Base-by-base conservation (phyloP, 2,329 filamentous ascomycete species). In the Epichloe hybrida region DNA sequence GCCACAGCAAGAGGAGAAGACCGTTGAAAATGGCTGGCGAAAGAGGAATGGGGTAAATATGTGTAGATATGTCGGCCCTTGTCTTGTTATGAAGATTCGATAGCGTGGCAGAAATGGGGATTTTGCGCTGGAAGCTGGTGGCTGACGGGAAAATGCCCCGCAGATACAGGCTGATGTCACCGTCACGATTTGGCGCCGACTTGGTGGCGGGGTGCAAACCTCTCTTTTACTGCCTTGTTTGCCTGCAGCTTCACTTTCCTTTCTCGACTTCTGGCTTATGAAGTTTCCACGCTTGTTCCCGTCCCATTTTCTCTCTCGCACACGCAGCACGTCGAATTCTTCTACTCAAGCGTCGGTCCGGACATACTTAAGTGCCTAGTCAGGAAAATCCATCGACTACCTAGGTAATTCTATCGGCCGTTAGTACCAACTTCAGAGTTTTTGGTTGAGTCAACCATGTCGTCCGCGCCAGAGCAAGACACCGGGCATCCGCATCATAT, bases 401-500 rank as follows among this genome's bases (percentile, higher is more conserved):
- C 31, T 31, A 31, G 31, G 31, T 9, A 42, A 31, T 23, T 37
- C 20, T 27, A 23, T 21, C 35, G 8, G 35, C 21, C 34, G 31
- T 31, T 31, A 11, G 31, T 37, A n/a, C 13, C 31, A 23, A 21
- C 43, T 20, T 17, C 17, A 13, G 9, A 37, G 44, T 46, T 35
- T 34, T 21, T 7, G 11, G 8, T 15, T 13, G 40, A 17, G 20
- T 31, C 37, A 11, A 45, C n/a, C 21, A 55, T 51, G 46, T 48
- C 50, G 5, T 62, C 72, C 39, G 63, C 62, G 46, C 62, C 71
- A 39, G 53, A 64, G 45, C 65, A 66, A 38, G 71, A 66, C 61
- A 61, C 63, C 55, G 56, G 56, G 59, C 66, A 62, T 55, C 64
- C 62, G 58, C 65, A 58, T 62, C 75, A 73, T 58, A 74, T 79